phyloP scores from a whole-genome alignment of 768 basidiomycete species.

The Boletus pseudo-olivaceus region DNA sequence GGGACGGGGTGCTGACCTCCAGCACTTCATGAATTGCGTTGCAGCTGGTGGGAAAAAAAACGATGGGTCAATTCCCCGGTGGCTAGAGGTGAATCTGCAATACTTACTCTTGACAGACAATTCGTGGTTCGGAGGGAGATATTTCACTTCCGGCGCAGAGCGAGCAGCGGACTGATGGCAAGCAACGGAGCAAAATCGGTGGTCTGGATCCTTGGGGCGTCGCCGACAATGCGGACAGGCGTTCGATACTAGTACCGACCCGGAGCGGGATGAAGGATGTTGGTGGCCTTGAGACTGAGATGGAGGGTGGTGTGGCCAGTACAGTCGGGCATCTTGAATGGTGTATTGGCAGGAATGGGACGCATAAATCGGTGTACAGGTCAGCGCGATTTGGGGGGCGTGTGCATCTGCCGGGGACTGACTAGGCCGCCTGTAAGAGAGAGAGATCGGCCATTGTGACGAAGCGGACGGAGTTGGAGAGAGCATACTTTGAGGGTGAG shows the following conservation, averaged over 20 bases:
- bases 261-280: neutral
- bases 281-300: neutral
- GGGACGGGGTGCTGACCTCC: constrained; percentile 8
- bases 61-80: neutral
- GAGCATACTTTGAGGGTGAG: constrained; percentile 1
- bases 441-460: neutral
- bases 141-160: constrained; percentile 16
- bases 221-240: constrained; percentile 19
- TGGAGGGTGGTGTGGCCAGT: neutral
- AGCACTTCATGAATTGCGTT: constrained; percentile 4
- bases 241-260: neutral
- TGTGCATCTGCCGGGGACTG: too few species aligned
- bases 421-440: neutral
- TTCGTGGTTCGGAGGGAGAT: constrained; percentile 8
- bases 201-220: constrained; percentile 11
- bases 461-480: neutral
- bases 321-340: neutral
- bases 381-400: neutral
- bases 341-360: neutral
- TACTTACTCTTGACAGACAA: constrained; percentile 6
- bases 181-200: constrained; percentile 18
- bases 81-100: neutral
- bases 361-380: neutral
- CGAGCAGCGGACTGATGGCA: constrained; percentile 11
- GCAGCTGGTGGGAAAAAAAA: constrained; percentile 6